Evolutionary conservation across 257 asterid genomes (phyloP), one percentile per base, ranked within the genome.

Genomic region (Ballota nigra): DNA sequence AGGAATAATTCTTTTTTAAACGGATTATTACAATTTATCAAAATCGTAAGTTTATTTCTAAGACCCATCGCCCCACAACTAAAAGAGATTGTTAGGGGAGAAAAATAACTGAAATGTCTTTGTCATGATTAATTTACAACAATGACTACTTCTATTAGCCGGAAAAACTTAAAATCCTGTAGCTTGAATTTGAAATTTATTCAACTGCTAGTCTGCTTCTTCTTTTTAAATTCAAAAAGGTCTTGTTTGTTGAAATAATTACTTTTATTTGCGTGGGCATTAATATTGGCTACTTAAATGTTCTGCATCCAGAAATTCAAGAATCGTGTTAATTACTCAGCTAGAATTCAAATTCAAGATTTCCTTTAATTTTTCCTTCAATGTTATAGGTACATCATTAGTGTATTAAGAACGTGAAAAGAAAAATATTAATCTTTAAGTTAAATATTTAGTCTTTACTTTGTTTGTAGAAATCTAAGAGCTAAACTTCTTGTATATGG

Each of bases 181-280:
- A 45, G 52, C 19, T 43, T 43, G 52, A 15, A 15, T 45, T 45
- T 5, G 1, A 45, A 15, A n/a, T n/a, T 45, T 45, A 41, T 8
- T n/a, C n/a, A n/a, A n/a, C 49, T 41, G 49, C 49, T 11, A 12
- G 15, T 0, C 19, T 45, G 20, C 20, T 41, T 41, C 53, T 45
- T 45, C 53, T n/a, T 15, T 45, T 45, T 45, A n/a, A 45, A 58
- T 70, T 58, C 13, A 57, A 57, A 70, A 38, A 2, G 31, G 19
- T 41, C 5, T 16, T 24, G 68, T 56, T 70, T 58, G 68, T 70
- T 58, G 68, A 59, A 57, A 70, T 51, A 20, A 58, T 66, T 41
- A 66, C 28, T 41, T 31, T 43, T 49, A 55, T 65, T 41, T 43
- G 59, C 57, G 6, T 45, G 62, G 62, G 18, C 49, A 68, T 72